Base-by-base conservation (phyloP, 1,284 basidiomycete species). In the Moesziomyces parantarcticus region DNA sequence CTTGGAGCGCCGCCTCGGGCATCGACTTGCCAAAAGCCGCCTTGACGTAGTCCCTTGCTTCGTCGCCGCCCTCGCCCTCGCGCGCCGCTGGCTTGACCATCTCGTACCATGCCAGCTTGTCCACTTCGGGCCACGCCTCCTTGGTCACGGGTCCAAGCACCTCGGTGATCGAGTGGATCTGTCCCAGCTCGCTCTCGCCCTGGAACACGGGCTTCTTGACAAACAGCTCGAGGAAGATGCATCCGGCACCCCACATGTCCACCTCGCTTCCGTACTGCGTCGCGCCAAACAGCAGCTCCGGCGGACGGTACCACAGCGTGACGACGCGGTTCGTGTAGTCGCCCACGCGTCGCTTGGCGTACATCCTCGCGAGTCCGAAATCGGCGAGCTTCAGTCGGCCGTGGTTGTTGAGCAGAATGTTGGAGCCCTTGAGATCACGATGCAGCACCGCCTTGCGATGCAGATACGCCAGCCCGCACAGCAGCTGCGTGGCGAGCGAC, bases 191-290 rank as follows among this genome's bases (percentile, higher is more conserved):
- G 78, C 98, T 95, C 75, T 91, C 92, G 23, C 97, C 96, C 83
- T 96, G 95, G 83, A 99, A 98, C 6, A 97, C 88, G 0, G 95
- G 94, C 77, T 93, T 94, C 84, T 93, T 92, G 20, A 92, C 92
- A 84, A 94, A 99, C 7, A 99, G 88, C 84, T 99, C 97, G 39
- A 99, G 88, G 90, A 99, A 98, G 80, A 99, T 99, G 84, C 96
- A 99, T 25, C 97, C 97, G 13, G 96, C 97, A 82, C 94, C 97
- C 97, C 97, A 99, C 90, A 97, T 97, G 82, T 99, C 97, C n/a
- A 99, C 96, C 80, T 97, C 97, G 3, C 93, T 91, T 1, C 95
- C 96, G 85, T 99, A 99, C 21, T 94, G 90, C 2, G 97, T 99
- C 48, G 94, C 94, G 18, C 97, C 97, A 74, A 99, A 90, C 41